These are phyloP conservation scores for Aphanomyces invadans DNA, from an alignment of 352 stramenopile species.

Conservation along the genomic window DNA sequence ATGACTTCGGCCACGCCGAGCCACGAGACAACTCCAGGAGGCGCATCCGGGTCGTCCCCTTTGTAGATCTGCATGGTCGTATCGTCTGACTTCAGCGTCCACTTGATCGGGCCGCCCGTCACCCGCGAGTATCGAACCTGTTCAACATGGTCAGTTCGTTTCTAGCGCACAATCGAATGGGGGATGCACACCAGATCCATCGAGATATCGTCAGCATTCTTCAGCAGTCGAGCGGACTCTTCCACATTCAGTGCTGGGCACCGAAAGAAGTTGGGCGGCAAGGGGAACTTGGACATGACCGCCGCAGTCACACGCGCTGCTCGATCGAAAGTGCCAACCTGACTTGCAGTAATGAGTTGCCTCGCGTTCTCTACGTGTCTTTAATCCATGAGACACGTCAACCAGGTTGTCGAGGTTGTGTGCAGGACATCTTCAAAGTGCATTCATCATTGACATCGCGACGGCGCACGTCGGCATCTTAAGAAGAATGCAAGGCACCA, in stretches of 20 bases:
- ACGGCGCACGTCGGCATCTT: too few species aligned
- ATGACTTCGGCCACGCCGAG: slow-evolving; percentile 7
- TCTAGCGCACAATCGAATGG: neutral
- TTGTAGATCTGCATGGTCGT: slow-evolving; percentile 4
- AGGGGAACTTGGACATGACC: slow-evolving; percentile 11
- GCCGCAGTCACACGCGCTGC: neutral
- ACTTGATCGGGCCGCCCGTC: neutral
- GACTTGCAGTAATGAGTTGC: neutral
- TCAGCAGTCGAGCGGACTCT: neutral
- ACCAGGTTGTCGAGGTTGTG: neutral
- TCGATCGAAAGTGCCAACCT: neutral
- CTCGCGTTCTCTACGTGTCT: neutral
- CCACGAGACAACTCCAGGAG: neutral
- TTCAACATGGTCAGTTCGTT: neutral
- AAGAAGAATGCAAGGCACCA: too few species aligned
- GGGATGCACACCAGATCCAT: neutral
- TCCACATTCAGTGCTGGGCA: slow-evolving; percentile 2
- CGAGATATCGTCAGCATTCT: neutral
- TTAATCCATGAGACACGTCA: neutral
- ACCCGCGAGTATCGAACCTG: neutral
- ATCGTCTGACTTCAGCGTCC: slow-evolving; percentile 16
- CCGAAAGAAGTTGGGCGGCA: slow-evolving; percentile 10
- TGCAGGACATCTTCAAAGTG: neutral
- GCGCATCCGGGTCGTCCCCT: neutral
- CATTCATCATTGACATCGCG: neutral